phyloP scores from a whole-genome alignment of 2,329 filamentous ascomycete genomes.

The Microascus cirrosus region DNA sequence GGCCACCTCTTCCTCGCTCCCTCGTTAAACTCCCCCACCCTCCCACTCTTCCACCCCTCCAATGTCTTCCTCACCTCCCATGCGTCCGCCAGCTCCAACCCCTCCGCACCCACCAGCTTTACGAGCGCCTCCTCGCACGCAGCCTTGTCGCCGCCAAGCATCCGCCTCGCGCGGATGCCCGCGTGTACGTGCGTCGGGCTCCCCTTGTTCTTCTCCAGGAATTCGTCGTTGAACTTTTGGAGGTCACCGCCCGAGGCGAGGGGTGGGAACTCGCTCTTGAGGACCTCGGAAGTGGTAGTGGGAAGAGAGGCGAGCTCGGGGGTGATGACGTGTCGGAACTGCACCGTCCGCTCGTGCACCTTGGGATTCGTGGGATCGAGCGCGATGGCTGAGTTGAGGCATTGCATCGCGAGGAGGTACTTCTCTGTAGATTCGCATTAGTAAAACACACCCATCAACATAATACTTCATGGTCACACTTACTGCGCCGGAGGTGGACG shows the following conservation, averaged over 20 bases:
- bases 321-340: constrained; percentile 54
- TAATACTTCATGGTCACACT: constrained; percentile 20
- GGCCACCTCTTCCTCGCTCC: constrained; percentile 39
- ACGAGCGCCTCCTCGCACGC: constrained; percentile 52
- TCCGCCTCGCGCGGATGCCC: constrained; percentile 45
- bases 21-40: constrained; percentile 35
- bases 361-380: constrained; percentile 60
- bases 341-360: constrained; percentile 63
- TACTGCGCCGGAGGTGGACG: constrained; percentile 75
- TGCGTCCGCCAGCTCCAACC: constrained; percentile 44
- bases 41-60: constrained; percentile 35
- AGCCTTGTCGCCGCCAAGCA: constrained; percentile 45
- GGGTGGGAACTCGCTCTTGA: constrained; percentile 51
- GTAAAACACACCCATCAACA: neutral
- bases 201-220: constrained; percentile 47
- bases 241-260: constrained; percentile 36
- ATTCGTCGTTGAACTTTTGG: constrained; percentile 55
- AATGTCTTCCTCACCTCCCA: constrained; percentile 30
- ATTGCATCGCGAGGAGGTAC: constrained; percentile 77
- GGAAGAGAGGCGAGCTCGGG: constrained; percentile 47
- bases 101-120: constrained; percentile 40
- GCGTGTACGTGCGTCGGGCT: constrained; percentile 54
- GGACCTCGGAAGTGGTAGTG: constrained; percentile 53
- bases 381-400: constrained; percentile 60
- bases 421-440: constrained; percentile 49